Conservation (phyloP, 345 rosid species). For the Populus euphratica region DNA sequence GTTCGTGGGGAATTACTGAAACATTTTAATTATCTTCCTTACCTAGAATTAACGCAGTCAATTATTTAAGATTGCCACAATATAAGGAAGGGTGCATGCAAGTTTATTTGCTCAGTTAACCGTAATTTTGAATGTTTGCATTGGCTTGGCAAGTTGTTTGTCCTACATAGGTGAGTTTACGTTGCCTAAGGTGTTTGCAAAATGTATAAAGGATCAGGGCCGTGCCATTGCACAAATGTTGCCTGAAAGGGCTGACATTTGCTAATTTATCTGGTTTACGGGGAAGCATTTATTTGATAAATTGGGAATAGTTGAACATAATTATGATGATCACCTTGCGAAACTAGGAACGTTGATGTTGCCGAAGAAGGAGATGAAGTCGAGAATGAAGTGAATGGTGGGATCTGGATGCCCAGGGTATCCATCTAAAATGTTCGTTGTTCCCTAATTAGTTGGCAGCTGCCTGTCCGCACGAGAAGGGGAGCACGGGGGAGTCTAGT, state of each 20-base stretch:
- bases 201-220: not conserved
- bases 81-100: not conserved
- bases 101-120: not conserved
- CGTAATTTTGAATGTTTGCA: not conserved
- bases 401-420: not conserved
- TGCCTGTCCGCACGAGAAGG: not conserved
- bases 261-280: not conserved
- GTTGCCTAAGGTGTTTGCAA: not conserved
- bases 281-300: not conserved
- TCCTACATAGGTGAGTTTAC: not conserved
- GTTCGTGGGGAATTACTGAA: not conserved
- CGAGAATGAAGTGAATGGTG: not conserved
- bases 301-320: not conserved
- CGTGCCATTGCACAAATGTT: no score
- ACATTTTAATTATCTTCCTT: no score
- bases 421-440: not conserved
- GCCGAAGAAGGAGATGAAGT: not conserved
- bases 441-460: not conserved
- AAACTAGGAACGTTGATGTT: not conserved
- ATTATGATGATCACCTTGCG: not conserved
- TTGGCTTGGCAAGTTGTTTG: not conserved
- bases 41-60: not conserved
- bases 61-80: not conserved
- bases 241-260: not conserved
- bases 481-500: not conserved